Conservation (phyloP, 139 green algal genomes). For the Penium margaritaceum region DNA sequence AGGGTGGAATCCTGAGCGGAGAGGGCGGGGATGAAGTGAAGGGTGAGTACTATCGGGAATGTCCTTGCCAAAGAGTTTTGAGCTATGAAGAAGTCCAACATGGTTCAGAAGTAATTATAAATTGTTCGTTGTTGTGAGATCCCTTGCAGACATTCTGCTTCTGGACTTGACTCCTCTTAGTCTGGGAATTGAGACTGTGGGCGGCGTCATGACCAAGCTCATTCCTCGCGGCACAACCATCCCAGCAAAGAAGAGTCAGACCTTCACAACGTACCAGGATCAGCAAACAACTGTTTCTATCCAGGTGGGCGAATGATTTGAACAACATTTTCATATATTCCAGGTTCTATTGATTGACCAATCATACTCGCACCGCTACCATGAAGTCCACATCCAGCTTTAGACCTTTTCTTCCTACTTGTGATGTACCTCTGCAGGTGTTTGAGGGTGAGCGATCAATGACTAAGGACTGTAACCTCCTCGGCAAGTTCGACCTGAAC, state of each 20-base stretch:
- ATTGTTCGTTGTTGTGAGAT: no score
- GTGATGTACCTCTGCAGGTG: no score
- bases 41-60: no score
- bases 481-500: conserved; percentile 60
- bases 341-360: no score
- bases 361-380: no score
- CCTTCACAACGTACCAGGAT: conserved; percentile 98
- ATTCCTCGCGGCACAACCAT: conserved; percentile 61
- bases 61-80: no score
- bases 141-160: conserved; percentile 70
- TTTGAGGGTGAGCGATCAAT: conserved; percentile 59
- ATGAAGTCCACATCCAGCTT: no score
- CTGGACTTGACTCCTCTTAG: conserved; percentile 59
- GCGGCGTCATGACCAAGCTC: conserved; percentile 61
- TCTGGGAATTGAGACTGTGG: conserved; percentile 58
- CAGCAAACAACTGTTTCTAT: conserved; percentile 69
- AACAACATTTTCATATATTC: no score
- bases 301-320: no score
- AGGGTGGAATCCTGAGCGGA: conserved; percentile 74
- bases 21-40: conserved; percentile 64
- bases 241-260: conserved; percentile 96
- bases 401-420: no score
- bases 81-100: no score
- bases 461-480: conserved; percentile 56
- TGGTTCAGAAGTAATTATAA: no score